Evolutionary conservation across 495 filamentous ascomycete genomes (phyloP).

Genomic region (Tuber microsphaerosporum): DNA sequence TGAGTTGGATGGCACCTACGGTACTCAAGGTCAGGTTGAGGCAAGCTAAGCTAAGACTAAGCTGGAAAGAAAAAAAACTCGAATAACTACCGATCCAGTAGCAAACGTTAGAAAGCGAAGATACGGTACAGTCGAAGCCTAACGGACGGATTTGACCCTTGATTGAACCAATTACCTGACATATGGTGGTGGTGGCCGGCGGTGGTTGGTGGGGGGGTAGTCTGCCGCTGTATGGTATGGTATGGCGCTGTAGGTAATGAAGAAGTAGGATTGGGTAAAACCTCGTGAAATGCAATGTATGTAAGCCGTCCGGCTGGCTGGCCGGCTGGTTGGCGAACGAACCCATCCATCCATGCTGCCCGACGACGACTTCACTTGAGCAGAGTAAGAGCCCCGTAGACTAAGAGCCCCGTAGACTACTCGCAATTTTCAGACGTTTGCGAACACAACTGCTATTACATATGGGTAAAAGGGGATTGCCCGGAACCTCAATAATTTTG

Average conservation of each 20-base stretch:
- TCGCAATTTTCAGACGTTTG: no score
- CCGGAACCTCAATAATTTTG: no score
- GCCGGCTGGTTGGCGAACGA: neutral
- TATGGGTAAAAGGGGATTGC: no score
- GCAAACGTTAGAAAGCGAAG: neutral
- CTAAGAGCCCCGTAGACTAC: no score
- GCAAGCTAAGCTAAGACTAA: neutral
- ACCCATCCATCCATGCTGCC: neutral
- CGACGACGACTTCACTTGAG: neutral
- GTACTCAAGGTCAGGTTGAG: neutral
- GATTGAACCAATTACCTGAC: neutral
- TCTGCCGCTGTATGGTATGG: neutral
- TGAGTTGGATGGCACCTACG: neutral
- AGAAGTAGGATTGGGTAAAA: neutral
- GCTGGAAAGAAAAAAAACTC: neutral
- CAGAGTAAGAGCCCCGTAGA: neutral
- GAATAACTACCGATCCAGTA: conserved; percentile 2
- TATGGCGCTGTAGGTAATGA: neutral
- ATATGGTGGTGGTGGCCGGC: neutral
- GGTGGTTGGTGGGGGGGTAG: no score
- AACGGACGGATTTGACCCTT: neutral
- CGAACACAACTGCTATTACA: no score
- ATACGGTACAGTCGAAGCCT: neutral
- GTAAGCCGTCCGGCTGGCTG: no score
- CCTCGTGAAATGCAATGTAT: neutral